Percentiles rank a stretch among this genome's conserved stretches.
phyloP scores from a whole-genome alignment of 305 asterid species.

The Fraxinus angustifolia region DNA sequence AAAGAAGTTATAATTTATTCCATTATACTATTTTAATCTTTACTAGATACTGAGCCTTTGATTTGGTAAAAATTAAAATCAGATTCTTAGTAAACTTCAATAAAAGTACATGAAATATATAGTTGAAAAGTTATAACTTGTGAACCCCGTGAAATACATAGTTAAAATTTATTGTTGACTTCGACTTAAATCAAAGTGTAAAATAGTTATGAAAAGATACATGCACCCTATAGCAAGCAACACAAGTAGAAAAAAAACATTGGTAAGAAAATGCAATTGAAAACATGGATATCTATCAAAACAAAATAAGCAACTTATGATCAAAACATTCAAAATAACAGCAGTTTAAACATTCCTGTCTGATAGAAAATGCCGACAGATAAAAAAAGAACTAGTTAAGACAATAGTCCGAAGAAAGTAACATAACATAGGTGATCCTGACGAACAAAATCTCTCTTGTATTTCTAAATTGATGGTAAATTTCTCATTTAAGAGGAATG shows the following conservation, averaged over 20 bases:
- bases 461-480: not conserved
- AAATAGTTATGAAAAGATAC: too few relatives aligned
- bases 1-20: not conserved
- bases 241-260: not conserved
- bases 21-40: not conserved
- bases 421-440: not conserved
- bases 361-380: not conserved
- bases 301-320: not conserved
- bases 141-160: too few relatives aligned
- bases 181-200: too few relatives aligned
- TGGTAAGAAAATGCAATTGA: not conserved
- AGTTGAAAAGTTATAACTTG: too few relatives aligned
- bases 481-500: constrained; percentile 42
- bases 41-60: too few relatives aligned
- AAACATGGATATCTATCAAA: not conserved
- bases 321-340: not conserved
- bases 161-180: too few relatives aligned
- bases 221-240: not conserved
- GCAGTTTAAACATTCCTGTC: not conserved
- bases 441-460: not conserved
- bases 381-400: not conserved
- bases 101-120: too few relatives aligned
- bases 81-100: too few relatives aligned
- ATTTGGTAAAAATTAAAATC: too few relatives aligned
- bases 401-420: not conserved